Percentiles rank a stretch among this genome's conserved stretches.
phyloP scores from a whole-genome alignment of 2,329 filamentous ascomycete species.

The Sphaerulina vaccinii region DNA sequence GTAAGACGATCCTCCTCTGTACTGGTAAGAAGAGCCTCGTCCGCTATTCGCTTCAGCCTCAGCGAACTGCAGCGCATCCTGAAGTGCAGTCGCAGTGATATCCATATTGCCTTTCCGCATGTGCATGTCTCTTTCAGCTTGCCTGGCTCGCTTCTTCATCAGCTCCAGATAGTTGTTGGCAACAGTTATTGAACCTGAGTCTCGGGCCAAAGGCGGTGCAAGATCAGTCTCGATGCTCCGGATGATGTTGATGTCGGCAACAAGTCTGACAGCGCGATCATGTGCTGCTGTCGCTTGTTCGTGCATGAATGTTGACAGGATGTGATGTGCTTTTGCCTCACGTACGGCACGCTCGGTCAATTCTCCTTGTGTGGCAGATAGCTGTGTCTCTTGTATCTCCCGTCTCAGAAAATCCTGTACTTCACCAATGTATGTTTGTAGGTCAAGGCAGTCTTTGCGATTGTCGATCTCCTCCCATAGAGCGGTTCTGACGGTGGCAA shows the following conservation, averaged over 20 bases:
- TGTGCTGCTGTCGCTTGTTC: not conserved
- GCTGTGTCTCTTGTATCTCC: not conserved
- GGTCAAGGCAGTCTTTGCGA: not conserved
- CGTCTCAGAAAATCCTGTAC: not conserved
- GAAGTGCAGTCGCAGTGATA: too few species aligned
- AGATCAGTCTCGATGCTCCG: not conserved
- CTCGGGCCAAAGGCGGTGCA: too few species aligned
- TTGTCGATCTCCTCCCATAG: not conserved
- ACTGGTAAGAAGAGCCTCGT: too few species aligned
- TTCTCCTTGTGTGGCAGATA: not conserved
- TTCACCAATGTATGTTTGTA: not conserved
- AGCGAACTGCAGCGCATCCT: too few species aligned
- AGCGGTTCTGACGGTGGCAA: not conserved
- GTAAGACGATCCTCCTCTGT: too few species aligned
- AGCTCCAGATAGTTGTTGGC: not conserved
- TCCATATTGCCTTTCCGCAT: too few species aligned
- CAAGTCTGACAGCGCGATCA: not conserved
- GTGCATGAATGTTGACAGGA: not conserved
- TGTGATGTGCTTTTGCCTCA: not conserved
- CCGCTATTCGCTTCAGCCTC: too few species aligned
- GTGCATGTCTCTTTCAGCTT: too few species aligned
- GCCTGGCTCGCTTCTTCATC: not conserved
- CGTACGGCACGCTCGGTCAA: not conserved
- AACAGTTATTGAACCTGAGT: not conserved
- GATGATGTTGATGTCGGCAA: not conserved